Base-by-base conservation (phyloP, 345 rosid species). In the Tarenaya hassleriana region DNA sequence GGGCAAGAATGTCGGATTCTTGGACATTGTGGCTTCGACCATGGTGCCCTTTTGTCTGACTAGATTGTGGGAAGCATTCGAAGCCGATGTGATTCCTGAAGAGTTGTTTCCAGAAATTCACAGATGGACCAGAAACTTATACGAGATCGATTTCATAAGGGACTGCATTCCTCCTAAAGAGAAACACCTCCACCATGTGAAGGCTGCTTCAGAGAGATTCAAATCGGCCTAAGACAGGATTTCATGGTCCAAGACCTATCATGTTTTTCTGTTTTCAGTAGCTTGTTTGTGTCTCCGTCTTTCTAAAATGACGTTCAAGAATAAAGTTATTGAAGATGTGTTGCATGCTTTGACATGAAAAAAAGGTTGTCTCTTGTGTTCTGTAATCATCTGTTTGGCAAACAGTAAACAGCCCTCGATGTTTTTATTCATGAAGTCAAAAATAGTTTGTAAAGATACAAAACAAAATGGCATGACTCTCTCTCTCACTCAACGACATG, bases 21-120 rank as follows among this genome's bases (percentile, higher is more conserved):
- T 75, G 64, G 77, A 69, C 18, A 10, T 69, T 3, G 77, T 64
- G 0, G 65, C 56, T 1, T 64, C 46, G 21, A 64, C 47, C 21
- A 0, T 58, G 44, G 43, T 68, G 5, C 71, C 70, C 3, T 68
- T 54, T 40, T 69, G 80, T 63, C 13, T 59, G 43, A 62, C 44
- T 35, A 43, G 61, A 19, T 41, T 41, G 20, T 66, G 64, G 72
- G 73, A 72, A 48, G 67, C 40, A 4, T 17, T 37, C 7, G 67
- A 57, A 42, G 0, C 61, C 7, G 38, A 67, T 17, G 43, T 75
- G 35, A 18, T 62, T 14, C 66, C 67, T 9, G 53, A 67, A 17
- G 50, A 58, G 7, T 56, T 21, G 64, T 61, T 41, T 34, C 66
- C 67, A 39, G 55, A 55, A 4, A 58, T 8, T 34, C 55, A 2